Evolutionary conservation across 805 yeast species (phyloP), one percentile per base, ranked within the genome.

Genomic region (Priceomyces carsonii): DNA sequence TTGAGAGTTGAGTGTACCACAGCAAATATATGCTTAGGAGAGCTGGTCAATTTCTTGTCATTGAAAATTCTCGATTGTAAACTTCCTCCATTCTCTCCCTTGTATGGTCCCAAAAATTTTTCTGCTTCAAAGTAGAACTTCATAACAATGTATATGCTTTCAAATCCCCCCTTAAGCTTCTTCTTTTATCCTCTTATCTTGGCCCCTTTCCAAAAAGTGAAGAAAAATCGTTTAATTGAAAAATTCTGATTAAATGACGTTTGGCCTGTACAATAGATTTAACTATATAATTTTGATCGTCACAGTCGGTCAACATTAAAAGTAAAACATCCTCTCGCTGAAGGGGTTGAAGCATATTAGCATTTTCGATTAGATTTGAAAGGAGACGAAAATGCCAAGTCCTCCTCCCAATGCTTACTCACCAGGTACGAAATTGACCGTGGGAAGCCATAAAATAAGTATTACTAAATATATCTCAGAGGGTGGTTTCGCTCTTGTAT

Each of bases 401-500:
- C 79, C 85, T 14, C 81, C 84, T 5, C 71, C 79, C 6, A 70
- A 70, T 41, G 79, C 86, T 6, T 86, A 82, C 51, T 61, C 72
- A 8, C 85, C 93, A 6, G 96, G 95, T 4, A 85, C 93, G 3
- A 64, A 65, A 41, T 69, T 90, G 44, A 77, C 88, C 2, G 96
- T 89, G 23, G 97, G 96, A 8, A 75, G 90, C 4, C 96, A 90
- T 60, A 66, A 69, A 33, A 84, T 81, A n/a, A 63, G 69, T 29
- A 76, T 89, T 48, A 70, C 73, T 43, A 73, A 80, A 46, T 90
- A 85, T 63, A 65, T 90, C 27, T 83, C 95, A 5, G 83, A 83
- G 52, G 98, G 93, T 30, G 99, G 99, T 9, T 93, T 87, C 70
- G 98, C 99, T 8, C 95, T 86, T 57, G 96, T 93, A 4, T 93